Evolutionary conservation across 768 basidiomycete genomes (phyloP).

Genomic region (Chlorophyllum brunneum): DNA sequence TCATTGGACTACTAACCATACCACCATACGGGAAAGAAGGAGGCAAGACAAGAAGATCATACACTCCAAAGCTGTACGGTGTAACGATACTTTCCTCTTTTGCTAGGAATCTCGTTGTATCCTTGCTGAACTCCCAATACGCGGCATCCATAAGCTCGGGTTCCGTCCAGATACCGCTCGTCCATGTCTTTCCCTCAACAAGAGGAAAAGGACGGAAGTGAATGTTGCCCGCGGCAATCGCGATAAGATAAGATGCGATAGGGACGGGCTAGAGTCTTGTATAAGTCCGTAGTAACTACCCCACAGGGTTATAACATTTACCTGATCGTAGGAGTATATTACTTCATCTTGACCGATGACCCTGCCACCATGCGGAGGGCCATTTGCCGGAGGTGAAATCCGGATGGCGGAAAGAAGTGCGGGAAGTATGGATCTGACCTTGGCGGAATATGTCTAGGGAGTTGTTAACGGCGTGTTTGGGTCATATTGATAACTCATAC

Average conservation of each 20-base stretch:
- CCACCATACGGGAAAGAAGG: conserved; percentile 93
- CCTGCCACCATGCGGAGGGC: conserved; percentile 70
- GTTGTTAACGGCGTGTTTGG: not conserved
- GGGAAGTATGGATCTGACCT: conserved; percentile 74
- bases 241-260: conserved; percentile 90
- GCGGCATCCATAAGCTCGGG: conserved; percentile 74
- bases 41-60: conserved; percentile 86
- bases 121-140: conserved; percentile 86
- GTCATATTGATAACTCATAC: conserved; percentile 32
- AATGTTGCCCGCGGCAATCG: conserved; percentile 84
- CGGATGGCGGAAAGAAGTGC: conserved; percentile 84
- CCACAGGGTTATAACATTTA: conserved; percentile 23
- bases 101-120: conserved; percentile 74
- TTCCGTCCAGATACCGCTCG: conserved; percentile 87
- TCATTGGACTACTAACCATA: conserved; percentile 48
- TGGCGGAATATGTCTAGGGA: conserved; percentile 79
- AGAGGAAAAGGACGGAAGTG: conserved; percentile 63
- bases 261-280: conserved; percentile 56
- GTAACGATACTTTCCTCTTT: conserved; percentile 73
- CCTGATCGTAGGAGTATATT: conserved; percentile 77
- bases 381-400: conserved; percentile 67
- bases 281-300: not conserved
- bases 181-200: conserved; percentile 68
- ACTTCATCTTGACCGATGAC: conserved; percentile 70
- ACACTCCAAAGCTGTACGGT: conserved; percentile 81